Evolutionary conservation across 371 early-diverging fungal genomes (phyloP), one percentile per base, ranked within the genome.

Genomic region (Syncephalis fuscata): DNA sequence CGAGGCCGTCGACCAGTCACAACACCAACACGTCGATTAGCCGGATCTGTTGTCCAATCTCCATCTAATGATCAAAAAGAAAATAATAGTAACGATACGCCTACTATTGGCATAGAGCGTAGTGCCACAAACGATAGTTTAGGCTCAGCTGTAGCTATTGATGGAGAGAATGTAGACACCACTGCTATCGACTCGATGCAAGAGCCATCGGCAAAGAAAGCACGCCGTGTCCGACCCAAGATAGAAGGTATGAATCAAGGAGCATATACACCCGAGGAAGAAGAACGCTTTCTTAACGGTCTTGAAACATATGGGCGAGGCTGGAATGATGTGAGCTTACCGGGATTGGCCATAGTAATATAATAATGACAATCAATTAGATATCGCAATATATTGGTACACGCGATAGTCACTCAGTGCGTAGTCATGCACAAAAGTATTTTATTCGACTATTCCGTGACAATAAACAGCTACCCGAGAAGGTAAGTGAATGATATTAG

Each of bases 381-480:
- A 62, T 90, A 32, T 69, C 74, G 23, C 64, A 67, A 22, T 76
- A 80, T 45, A 76, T 90, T 24, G 71, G 58, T 22, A 90, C 88
- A 2, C 68, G 91, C 46, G 83, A 86, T 53, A 53, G 80, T 26
- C 80, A 84, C 51, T 84, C 88, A 3, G 80, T 90, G 46, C 68
- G 88, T 52, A 82, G 85, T 50, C 91, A 88, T 58, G 88, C 88
- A 36, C 89, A 88, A 63, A 88, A 88, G 59, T 81, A 87, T 57
- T 85, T 90, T 49, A 88, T 88, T 57, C 83, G 85, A 55, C 63
- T 90, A 59, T 90, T 68, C 59, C 66, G 90, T 39, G 91, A 86
- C 56, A 70, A 67, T 22, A 59, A 80, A 26, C 82, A 84, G 36
- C 61, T 90, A 46, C 91, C 91, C 10, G 68, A 61, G 36, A 89